These are phyloP conservation scores for Amanita fuliginea DNA, from an alignment of 768 basidiomycete species.

Conservation along the genomic window DNA sequence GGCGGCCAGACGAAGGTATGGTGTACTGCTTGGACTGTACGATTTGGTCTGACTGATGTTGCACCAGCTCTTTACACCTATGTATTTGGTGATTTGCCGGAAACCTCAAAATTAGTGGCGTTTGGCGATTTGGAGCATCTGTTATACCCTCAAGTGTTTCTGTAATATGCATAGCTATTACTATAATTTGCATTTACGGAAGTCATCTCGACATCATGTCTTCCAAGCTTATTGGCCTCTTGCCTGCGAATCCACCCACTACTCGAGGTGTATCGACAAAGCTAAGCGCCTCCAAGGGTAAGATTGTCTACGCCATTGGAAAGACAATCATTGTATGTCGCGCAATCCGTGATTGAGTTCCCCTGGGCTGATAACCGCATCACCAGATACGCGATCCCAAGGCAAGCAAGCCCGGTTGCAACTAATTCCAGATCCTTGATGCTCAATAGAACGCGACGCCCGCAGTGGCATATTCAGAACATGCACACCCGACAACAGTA, in stretches of 20 bases:
- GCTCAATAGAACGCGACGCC: conserved; percentile 48
- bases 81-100: conserved; percentile 62
- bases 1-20: conserved; percentile 81
- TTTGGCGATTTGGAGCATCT: neutral
- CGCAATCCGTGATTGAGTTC: neutral
- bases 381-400: conserved; percentile 73
- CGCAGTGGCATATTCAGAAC: conserved; percentile 62
- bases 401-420: conserved; percentile 23
- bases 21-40: conserved; percentile 6
- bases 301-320: conserved; percentile 79
- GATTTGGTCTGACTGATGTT: conserved; percentile 10
- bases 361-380: neutral
- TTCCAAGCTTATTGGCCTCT: conserved; percentile 35
- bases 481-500: conserved; percentile 77
- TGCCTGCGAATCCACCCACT: conserved; percentile 62
- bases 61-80: conserved; percentile 73
- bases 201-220: conserved; percentile 25
- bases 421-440: conserved; percentile 1
- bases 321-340: conserved; percentile 72
- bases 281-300: conserved; percentile 60
- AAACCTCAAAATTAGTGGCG: conserved; percentile 35
- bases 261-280: conserved; percentile 61
- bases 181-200: too few species aligned
- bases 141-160: neutral
- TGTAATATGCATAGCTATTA: neutral